phyloP scores from a whole-genome alignment of 257 asterid genomes.

The Capsicum chinense region DNA sequence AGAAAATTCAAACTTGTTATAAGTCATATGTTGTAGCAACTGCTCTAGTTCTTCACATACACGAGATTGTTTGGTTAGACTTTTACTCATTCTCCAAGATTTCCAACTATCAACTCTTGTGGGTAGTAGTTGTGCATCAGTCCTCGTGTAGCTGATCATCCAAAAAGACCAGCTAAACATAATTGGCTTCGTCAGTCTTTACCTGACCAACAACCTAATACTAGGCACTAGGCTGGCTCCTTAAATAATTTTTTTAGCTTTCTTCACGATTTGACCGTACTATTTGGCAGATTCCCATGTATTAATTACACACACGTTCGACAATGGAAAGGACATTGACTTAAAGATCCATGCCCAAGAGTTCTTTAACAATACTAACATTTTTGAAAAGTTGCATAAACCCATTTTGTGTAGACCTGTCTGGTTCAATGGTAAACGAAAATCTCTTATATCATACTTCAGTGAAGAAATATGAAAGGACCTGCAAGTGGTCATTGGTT shows the following conservation, averaged over 20 bases:
- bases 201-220: background rate
- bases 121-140: background rate
- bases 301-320: background rate
- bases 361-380: background rate
- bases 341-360: background rate
- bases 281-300: background rate
- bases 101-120: background rate
- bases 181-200: background rate
- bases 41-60: background rate
- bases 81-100: background rate
- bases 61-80: background rate
- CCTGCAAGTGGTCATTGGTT: constrained; percentile 27
- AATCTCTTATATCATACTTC: background rate
- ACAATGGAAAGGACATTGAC: background rate
- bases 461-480: constrained; percentile 6
- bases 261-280: background rate
- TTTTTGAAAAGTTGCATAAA: background rate
- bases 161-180: background rate
- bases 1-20: background rate
- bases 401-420: too few species aligned
- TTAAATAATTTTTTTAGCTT: background rate
- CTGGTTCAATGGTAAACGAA: too few species aligned
- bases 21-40: background rate
- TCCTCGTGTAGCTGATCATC: too few species aligned
- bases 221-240: background rate